These are phyloP conservation scores for Solanum piurae DNA, from an alignment of 257 asterid species.

Conservation along the genomic window DNA sequence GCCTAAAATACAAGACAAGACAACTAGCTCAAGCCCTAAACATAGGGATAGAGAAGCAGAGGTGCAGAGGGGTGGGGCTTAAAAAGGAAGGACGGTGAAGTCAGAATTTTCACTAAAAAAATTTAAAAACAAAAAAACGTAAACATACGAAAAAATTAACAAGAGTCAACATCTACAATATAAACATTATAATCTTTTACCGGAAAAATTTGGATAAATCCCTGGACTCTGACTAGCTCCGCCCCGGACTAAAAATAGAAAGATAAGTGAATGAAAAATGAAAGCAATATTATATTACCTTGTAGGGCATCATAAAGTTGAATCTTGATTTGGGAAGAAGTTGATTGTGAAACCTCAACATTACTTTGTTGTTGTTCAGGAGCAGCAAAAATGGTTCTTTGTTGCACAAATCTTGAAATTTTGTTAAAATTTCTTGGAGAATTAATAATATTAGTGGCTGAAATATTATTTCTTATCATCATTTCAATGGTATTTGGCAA, in stretches of 20 bases:
- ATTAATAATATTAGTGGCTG: constrained; percentile 16
- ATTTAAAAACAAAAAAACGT: not conserved
- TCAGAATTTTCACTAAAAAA: not conserved
- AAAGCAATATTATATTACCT: constrained; percentile 30
- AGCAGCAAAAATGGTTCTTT: constrained; percentile 8
- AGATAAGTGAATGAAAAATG: not conserved
- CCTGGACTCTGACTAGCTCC: not conserved
- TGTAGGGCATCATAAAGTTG: constrained; percentile 38
- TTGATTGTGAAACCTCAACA: constrained; percentile 9
- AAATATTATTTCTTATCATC: constrained; percentile 14
- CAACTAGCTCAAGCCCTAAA: not conserved
- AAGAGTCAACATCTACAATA: not conserved
- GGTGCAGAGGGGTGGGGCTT: not conserved
- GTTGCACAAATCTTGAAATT: constrained; percentile 17
- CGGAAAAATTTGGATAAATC: too few species aligned
- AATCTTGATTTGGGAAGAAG: constrained; percentile 28
- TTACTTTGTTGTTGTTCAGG: constrained; percentile 8
- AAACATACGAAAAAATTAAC: not conserved
- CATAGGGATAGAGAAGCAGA: not conserved
- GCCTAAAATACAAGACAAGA: not conserved
- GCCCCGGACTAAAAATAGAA: not conserved
- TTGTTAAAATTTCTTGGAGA: constrained; percentile 4
- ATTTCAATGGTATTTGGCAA: constrained; percentile 18
- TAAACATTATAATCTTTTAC: too few species aligned
- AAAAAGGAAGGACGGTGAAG: accelerated